phyloP scores from a whole-genome alignment of 2,329 filamentous ascomycete genomes.

The Neurospora sp. region DNA sequence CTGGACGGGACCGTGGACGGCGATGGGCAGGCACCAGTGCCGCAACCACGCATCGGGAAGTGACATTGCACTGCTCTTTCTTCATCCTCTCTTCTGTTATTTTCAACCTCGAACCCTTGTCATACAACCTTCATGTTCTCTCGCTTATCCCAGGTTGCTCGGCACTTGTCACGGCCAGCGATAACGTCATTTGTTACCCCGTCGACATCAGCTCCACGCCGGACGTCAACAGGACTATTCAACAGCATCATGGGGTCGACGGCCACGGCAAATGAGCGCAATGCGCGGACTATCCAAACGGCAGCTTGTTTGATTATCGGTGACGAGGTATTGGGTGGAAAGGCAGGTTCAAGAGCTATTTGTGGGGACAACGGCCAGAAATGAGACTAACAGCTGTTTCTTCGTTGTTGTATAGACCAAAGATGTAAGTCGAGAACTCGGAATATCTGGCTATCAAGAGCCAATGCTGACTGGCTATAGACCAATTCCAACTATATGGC shows the following conservation, averaged over 20 bases:
- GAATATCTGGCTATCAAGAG: background rate
- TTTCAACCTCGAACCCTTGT: background rate
- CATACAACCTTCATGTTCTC: constrained; percentile 52
- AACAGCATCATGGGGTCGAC: constrained; percentile 34
- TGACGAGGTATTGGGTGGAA: constrained; percentile 92
- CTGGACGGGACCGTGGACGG: background rate
- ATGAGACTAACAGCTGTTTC: background rate
- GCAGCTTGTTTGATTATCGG: constrained; percentile 91
- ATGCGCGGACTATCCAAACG: constrained; percentile 66
- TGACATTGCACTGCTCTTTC: background rate
- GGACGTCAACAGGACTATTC: background rate
- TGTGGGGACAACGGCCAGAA: background rate
- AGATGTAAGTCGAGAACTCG: constrained; percentile 16
- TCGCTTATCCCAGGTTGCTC: constrained; percentile 61
- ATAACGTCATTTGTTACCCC: background rate
- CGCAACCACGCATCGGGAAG: background rate
- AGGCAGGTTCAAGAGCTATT: constrained; percentile 44
- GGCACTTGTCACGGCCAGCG: constrained; percentile 53
- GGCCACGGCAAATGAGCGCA: constrained; percentile 41
- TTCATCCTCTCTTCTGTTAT: background rate
- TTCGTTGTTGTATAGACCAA: constrained; percentile 14
- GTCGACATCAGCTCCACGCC: background rate
- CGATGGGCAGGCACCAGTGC: background rate
- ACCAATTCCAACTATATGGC: constrained; percentile 56
- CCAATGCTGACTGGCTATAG: constrained; percentile 25